These are phyloP conservation scores for Nemania sp. DNA, from an alignment of 2,329 filamentous ascomycete species.

Conservation along the genomic window DNA sequence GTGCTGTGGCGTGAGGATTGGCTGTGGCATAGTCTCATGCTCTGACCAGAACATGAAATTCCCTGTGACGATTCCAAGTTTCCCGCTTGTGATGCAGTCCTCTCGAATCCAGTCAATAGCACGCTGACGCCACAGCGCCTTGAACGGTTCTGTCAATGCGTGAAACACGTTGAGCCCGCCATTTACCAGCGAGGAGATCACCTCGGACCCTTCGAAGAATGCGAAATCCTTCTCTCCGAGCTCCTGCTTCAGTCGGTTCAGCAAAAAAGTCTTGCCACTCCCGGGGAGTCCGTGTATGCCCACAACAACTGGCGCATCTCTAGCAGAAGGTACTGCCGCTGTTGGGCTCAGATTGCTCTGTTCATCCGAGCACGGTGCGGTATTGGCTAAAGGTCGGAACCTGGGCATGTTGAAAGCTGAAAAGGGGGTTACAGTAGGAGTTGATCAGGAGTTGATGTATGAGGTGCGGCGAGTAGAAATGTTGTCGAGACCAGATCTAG, in stretches of 20 bases:
- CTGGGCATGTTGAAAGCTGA: too few relatives aligned
- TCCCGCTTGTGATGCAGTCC: conserved; percentile 42
- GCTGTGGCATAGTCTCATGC: conserved; percentile 33
- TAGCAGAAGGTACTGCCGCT: not conserved
- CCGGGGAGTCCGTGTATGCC: conserved; percentile 33
- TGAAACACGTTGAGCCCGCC: conserved; percentile 57
- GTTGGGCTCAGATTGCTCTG: too few relatives aligned
- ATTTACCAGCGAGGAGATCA: conserved; percentile 48
- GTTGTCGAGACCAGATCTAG: too few relatives aligned
- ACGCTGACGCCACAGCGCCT: conserved; percentile 45
- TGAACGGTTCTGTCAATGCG: conserved; percentile 41
- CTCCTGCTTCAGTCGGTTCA: conserved; percentile 46
- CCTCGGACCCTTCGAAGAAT: conserved; percentile 58
- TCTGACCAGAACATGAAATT: conserved; percentile 61
- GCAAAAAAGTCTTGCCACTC: conserved; percentile 28
- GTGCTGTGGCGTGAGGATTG: conserved; percentile 52
- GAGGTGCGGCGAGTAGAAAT: too few relatives aligned
- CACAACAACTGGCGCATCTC: conserved; percentile 21
- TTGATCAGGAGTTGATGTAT: too few relatives aligned
- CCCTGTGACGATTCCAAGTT: conserved; percentile 55
- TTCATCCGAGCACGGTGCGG: too few relatives aligned
- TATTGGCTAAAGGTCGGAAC: too few relatives aligned
- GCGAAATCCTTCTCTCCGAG: conserved; percentile 41
- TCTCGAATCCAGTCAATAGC: conserved; percentile 52
- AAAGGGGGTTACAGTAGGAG: too few relatives aligned